Conservation (phyloP, 768 basidiomycete species). For the Brasilioporus rufonigricans region DNA sequence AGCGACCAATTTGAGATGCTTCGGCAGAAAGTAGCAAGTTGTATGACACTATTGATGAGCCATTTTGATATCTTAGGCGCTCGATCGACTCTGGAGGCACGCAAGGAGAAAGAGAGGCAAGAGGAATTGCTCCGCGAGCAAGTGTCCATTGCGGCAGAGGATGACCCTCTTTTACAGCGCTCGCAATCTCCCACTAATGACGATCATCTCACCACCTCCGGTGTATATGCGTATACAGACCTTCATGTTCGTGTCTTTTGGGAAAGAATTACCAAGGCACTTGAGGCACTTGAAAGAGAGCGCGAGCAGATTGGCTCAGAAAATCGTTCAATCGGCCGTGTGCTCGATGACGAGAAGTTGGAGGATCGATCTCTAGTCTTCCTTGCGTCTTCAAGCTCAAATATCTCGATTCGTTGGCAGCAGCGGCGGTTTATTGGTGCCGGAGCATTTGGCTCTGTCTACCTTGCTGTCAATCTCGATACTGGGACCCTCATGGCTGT, state of each 20-base stretch:
- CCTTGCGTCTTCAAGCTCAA: constrained; percentile 93
- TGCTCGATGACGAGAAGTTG: constrained; percentile 88
- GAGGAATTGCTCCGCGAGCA: constrained; percentile 60
- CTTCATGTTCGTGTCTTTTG: constrained; percentile 71
- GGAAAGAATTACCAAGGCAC: constrained; percentile 62
- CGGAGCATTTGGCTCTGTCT: constrained; percentile 99
- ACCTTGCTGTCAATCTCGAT: constrained; percentile 94
- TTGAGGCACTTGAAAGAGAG: constrained; percentile 63
- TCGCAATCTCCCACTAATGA: constrained; percentile 38
- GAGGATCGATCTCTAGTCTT: constrained; percentile 94
- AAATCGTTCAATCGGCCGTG: constrained; percentile 81
- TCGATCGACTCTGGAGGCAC: constrained; percentile 81
- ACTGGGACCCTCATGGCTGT: constrained; percentile 97
- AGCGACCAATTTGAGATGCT: constrained; percentile 88
- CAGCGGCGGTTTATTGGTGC: constrained; percentile 97
- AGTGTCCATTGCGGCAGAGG: constrained; percentile 45
- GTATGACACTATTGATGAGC: constrained; percentile 94
- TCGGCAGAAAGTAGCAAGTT: constrained; percentile 87
- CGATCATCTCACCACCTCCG: constrained; percentile 24
- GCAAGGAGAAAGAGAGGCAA: constrained; percentile 84
- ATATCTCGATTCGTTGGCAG: constrained; percentile 96
- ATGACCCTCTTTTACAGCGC: constrained; percentile 47
- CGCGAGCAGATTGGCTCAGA: constrained; percentile 62
- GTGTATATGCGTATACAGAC: constrained; percentile 49
- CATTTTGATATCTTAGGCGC: constrained; percentile 99